A percentile compares a stretch with the other conserved stretches of the same genome.
phyloP scores from a whole-genome alignment of 306 rosid genomes.

The Lablab purpureus region DNA sequence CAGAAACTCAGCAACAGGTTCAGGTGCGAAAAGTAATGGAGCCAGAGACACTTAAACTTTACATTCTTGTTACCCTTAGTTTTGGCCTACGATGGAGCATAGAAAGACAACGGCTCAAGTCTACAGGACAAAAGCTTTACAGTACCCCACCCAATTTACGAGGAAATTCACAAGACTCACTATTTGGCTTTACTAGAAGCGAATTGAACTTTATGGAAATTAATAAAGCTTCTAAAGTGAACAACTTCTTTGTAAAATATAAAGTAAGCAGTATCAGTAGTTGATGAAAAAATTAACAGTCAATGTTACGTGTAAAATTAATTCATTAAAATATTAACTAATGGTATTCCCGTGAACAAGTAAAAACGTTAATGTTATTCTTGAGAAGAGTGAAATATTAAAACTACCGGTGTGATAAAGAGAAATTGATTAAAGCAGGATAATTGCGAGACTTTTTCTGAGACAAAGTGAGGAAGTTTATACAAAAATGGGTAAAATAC shows the following conservation, averaged over 20 bases:
- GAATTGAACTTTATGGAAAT: too few relatives aligned
- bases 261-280: too few relatives aligned
- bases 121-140: not conserved
- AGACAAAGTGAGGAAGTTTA: not conserved
- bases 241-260: too few relatives aligned
- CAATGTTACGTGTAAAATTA: too few relatives aligned
- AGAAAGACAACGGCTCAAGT: not conserved
- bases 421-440: not conserved
- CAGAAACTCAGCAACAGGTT: not conserved
- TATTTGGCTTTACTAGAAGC: too few relatives aligned
- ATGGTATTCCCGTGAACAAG: too few relatives aligned
- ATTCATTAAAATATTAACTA: too few relatives aligned
- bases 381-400: too few relatives aligned
- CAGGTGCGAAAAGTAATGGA: not conserved
- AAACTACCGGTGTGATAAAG: not conserved
- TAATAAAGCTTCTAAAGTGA: too few relatives aligned
- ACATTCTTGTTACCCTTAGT: not conserved
- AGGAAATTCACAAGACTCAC: too few relatives aligned
- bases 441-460: not conserved
- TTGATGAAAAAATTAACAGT: too few relatives aligned
- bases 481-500: conserved; percentile 47
- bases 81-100: not conserved
- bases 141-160: not conserved
- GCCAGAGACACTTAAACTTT: conserved; percentile 2
- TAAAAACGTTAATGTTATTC: too few relatives aligned